Base-by-base conservation (phyloP, 1,139 yeast genomes). In the Petasospora fabianii region DNA sequence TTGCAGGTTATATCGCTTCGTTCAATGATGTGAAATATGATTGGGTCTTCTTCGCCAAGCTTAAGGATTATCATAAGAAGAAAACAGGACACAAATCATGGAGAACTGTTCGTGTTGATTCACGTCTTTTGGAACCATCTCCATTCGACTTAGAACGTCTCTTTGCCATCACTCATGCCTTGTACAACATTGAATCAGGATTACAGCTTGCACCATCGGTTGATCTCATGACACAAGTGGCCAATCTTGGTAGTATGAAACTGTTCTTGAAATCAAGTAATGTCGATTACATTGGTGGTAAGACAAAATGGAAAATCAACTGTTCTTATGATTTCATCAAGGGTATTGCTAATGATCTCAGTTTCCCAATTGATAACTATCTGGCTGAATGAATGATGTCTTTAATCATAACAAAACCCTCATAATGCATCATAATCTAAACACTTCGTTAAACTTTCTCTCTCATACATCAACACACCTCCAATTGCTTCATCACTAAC, bases 1-100 rank as follows among this genome's bases (percentile, higher is more conserved):
- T 83, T 37, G 85, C 90, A 1, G 78, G 86, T 0, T 84, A 80
- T 51, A 63, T 84, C 39, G 88, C 90, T 0, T 80, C 90, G 1
- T 80, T 71, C 53, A 75, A 76, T 36, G 77, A 78, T 6, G 76
- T 79, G 4, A 73, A 73, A 44, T 66, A 68, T 46, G 94, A 84
- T 55, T 64, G 76, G 47, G 71, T 75, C 31, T 64, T 71, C 42
- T 84, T 82, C 49, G 77, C 90, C 32, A 72, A 69, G 44, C 66
- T 80, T 18, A 75, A 77, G 47, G 75, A 73, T 15, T 66, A 73
- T 27, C 70, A 65, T 41, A 50, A 43, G 60, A 66, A 44, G 60
- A 71, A 55, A 51, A 66, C 28, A 56, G 69, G 42, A 59, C 56
- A 28, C 42, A 55, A 44, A 51, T 60, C 43, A 49, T 65, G 61